phyloP scores from a whole-genome alignment of 257 asterid genomes.

The Nicotiana obtusifolia region DNA sequence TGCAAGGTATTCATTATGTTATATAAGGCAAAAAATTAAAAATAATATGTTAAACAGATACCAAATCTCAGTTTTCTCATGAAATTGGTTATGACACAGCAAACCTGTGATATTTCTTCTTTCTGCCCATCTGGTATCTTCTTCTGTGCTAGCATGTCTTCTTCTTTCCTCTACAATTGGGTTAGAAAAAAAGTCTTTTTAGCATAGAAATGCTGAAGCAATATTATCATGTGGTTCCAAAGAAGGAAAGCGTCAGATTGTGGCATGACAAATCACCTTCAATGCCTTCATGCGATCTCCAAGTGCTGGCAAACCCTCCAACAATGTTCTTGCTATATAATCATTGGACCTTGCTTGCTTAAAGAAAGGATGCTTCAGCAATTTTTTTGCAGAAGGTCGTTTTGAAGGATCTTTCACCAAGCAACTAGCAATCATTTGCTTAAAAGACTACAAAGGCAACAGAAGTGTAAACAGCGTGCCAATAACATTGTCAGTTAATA shows the following conservation, averaged over 20 bases:
- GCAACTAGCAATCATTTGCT: constrained; percentile 97
- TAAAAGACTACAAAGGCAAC: constrained; percentile 55
- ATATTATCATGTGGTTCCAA: constrained; percentile 5
- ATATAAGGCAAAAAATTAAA: neutral
- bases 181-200: constrained; percentile 18
- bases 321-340: constrained; percentile 60
- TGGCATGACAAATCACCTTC: constrained; percentile 48
- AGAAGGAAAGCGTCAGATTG: neutral
- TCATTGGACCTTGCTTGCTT: constrained; percentile 95
- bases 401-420: constrained; percentile 95
- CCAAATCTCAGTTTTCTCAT: neutral
- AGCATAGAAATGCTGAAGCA: constrained; percentile 24
- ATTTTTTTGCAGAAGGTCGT: constrained; percentile 86
- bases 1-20: neutral
- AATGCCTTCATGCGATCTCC: constrained; percentile 79
- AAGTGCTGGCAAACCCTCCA: constrained; percentile 87
- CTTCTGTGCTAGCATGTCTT: constrained; percentile 97
- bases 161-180: constrained; percentile 64
- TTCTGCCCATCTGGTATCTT: constrained; percentile 89
- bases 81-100: constrained; percentile 14
- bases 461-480: neutral
- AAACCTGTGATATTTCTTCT: constrained; percentile 95
- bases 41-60: neutral
- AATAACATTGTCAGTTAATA: neutral
- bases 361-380: constrained; percentile 85